Conservation (phyloP, 2,329 filamentous ascomycete species). For the Penicillium sp. region DNA sequence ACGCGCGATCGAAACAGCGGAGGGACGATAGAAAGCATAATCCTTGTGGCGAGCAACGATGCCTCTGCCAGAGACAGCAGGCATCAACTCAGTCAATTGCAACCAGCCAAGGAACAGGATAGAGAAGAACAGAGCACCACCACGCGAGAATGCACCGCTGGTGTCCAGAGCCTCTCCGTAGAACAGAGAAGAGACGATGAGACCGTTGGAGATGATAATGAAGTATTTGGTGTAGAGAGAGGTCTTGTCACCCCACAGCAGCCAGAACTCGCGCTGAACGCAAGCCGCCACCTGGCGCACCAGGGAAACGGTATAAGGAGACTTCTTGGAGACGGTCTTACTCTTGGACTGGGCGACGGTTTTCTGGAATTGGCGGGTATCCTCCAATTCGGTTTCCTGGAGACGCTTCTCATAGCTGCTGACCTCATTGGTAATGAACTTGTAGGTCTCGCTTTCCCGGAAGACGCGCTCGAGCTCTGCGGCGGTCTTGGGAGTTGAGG, state of each 20-base stretch:
- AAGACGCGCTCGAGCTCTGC: slow-evolving; percentile 69
- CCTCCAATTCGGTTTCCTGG: slow-evolving; percentile 55
- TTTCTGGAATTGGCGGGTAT: slow-evolving; percentile 64
- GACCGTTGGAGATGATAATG: slow-evolving; percentile 69
- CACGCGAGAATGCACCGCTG: slow-evolving; percentile 61
- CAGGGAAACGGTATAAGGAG: slow-evolving; percentile 74
- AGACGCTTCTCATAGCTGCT: slow-evolving; percentile 59
- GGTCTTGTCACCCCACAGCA: slow-evolving; percentile 71
- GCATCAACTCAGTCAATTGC: slow-evolving; percentile 74
- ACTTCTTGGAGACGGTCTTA: slow-evolving; percentile 65
- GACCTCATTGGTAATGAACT: slow-evolving; percentile 60
- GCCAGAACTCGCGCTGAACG: slow-evolving; percentile 72
- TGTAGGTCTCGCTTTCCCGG: slow-evolving; percentile 60
- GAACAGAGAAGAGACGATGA: slow-evolving; percentile 78
- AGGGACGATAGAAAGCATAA: slow-evolving; percentile 69
- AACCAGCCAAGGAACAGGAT: slow-evolving; percentile 68
- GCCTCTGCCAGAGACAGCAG: slow-evolving; percentile 67
- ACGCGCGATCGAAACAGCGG: slow-evolving; percentile 61
- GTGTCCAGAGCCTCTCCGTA: slow-evolving; percentile 63
- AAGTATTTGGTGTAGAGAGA: slow-evolving; percentile 76
- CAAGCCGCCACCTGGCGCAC: slow-evolving; percentile 61
- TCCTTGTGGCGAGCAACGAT: slow-evolving; percentile 68
- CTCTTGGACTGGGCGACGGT: slow-evolving; percentile 64
- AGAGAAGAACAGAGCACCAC: slow-evolving; percentile 65
- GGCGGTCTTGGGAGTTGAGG: slow-evolving; percentile 65